These are phyloP conservation scores for Toxicodendron radicans DNA, from an alignment of 345 rosid species.

Conservation along the genomic window DNA sequence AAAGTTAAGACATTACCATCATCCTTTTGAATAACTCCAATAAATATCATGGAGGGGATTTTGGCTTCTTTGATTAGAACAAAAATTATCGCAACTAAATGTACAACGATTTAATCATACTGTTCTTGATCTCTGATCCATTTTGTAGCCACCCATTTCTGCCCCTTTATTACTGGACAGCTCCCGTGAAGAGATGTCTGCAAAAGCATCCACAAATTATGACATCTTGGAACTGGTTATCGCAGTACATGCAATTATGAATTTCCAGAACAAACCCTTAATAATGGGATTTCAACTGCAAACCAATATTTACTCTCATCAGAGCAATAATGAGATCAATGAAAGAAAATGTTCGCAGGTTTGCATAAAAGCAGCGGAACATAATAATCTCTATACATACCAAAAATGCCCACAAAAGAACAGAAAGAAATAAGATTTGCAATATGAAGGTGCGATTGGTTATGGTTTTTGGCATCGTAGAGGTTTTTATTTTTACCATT, in stretches of 20 bases:
- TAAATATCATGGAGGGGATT: too few relatives aligned
- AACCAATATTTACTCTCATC: too few relatives aligned
- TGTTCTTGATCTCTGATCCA: conserved; percentile 76
- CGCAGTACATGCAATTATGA: background rate
- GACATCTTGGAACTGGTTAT: background rate
- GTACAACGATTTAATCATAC: conserved; percentile 21
- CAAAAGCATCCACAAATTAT: conserved; percentile 21
- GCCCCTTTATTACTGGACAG: conserved; percentile 73
- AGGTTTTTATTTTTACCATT: background rate
- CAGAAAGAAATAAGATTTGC: background rate
- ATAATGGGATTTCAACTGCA: background rate
- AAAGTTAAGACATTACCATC: background rate
- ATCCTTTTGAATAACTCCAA: too few relatives aligned
- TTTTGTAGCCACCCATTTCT: conserved; percentile 92
- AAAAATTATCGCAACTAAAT: background rate
- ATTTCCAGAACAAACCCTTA: background rate
- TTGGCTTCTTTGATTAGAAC: background rate
- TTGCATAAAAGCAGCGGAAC: too few relatives aligned
- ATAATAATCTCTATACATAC: too few relatives aligned
- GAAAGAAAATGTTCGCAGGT: background rate
- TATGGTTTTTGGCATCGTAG: background rate
- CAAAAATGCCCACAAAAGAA: too few relatives aligned
- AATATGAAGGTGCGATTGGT: background rate
- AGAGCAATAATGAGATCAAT: background rate
- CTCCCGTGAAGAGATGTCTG: conserved; percentile 92